Evolutionary conservation across 306 rosid genomes (phyloP).

Genomic region (Amphicarpaea edgeworthii): DNA sequence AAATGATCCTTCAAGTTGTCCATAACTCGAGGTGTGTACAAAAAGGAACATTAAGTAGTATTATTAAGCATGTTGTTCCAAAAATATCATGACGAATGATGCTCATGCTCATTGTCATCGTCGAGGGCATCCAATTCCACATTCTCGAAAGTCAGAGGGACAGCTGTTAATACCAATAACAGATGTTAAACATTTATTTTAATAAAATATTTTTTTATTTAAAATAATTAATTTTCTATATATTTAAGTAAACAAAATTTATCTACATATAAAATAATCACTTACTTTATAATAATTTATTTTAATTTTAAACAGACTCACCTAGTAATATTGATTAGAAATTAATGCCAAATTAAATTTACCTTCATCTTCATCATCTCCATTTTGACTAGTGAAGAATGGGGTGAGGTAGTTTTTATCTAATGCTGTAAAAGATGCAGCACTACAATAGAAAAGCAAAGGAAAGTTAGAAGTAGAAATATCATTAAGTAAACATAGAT

Average conservation of each 20-base stretch:
- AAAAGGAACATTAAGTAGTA: constrained; percentile 35
- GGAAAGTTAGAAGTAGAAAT: neutral
- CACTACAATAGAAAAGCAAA: constrained; percentile 52
- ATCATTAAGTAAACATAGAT: neutral
- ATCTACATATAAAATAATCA: too few relatives aligned
- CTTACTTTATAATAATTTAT: too few relatives aligned
- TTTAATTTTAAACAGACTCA: too few relatives aligned
- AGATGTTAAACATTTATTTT: too few relatives aligned
- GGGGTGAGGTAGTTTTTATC: constrained; percentile 85
- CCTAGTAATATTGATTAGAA: neutral
- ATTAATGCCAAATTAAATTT: constrained; percentile 47
- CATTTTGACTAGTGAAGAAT: constrained; percentile 82
- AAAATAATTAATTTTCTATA: too few relatives aligned
- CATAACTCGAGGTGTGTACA: constrained; percentile 41
- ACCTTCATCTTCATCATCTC: constrained; percentile 64
- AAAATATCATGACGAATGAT: constrained; percentile 33
- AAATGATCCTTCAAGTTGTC: constrained; percentile 13
- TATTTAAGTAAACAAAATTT: too few relatives aligned
- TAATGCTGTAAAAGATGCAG: constrained; percentile 69
- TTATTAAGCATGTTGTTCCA: constrained; percentile 24
- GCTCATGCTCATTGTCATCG: neutral
- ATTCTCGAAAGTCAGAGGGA: constrained; percentile 43
- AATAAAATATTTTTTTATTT: too few relatives aligned
- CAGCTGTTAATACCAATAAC: constrained; percentile 47
- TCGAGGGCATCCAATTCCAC: constrained; percentile 25